Percentiles rank a stretch among this genome's conserved stretches.
phyloP scores from a whole-genome alignment of 1,139 yeast genomes.

The Pichia sp. region DNA sequence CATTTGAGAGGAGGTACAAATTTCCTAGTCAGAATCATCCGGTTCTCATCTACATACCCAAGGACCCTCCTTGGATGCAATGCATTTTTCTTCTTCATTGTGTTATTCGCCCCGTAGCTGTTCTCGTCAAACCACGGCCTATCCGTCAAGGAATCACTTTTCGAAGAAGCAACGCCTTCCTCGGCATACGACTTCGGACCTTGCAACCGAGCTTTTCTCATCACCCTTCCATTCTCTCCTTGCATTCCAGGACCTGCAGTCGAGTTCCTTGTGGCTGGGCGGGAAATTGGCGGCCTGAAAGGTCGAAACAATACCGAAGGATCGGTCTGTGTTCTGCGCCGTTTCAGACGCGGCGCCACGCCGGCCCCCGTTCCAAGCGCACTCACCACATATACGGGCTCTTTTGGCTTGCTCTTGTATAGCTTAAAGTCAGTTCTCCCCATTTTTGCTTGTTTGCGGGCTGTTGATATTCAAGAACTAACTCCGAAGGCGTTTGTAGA shows the following conservation, averaged over 20 bases:
- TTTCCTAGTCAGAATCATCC: slow-evolving; percentile 25
- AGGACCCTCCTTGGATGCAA: slow-evolving; percentile 29
- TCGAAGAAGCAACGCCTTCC: slow-evolving; percentile 25
- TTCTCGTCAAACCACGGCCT: slow-evolving; percentile 19
- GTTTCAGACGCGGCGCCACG: slow-evolving; percentile 30
- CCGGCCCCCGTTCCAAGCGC: slow-evolving; percentile 41
- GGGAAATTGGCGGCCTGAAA: slow-evolving; percentile 32
- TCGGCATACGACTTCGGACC: slow-evolving; percentile 38
- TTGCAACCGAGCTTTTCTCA: slow-evolving; percentile 33
- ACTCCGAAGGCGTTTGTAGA: not conserved
- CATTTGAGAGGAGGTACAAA: slow-evolving; percentile 36
- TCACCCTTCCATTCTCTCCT: slow-evolving; percentile 11
- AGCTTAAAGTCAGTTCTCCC: slow-evolving; percentile 14
- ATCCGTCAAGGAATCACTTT: slow-evolving; percentile 15
- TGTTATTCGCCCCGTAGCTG: slow-evolving; percentile 26
- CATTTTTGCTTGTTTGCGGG: not conserved
- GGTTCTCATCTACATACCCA: slow-evolving; percentile 23
- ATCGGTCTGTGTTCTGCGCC: slow-evolving; percentile 34
- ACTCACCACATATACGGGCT: slow-evolving; percentile 27
- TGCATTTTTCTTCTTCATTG: slow-evolving; percentile 28
- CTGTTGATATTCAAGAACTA: not conserved
- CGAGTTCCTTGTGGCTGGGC: slow-evolving; percentile 14
- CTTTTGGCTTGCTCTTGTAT: slow-evolving; percentile 23
- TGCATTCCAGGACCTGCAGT: not conserved
- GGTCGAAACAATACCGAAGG: slow-evolving; percentile 41